Conservation (phyloP, 768 basidiomycete genomes). For the Piloderma croceum region DNA sequence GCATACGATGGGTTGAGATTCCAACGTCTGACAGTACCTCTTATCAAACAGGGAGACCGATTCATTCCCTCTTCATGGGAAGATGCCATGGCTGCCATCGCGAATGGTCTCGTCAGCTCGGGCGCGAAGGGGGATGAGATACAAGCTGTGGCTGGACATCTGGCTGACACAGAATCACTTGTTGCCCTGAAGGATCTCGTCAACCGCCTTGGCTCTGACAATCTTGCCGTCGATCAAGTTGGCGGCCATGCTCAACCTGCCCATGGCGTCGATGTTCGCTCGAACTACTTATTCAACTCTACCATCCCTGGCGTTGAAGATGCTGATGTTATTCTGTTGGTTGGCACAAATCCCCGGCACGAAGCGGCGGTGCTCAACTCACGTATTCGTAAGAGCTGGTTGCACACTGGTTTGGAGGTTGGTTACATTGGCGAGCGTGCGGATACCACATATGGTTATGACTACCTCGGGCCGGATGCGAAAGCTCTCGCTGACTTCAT, state of each 20-base stretch:
- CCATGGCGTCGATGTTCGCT: constrained; percentile 84
- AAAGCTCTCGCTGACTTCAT: constrained; percentile 75
- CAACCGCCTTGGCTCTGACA: constrained; percentile 93
- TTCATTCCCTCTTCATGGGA: constrained; percentile 92
- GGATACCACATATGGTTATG: constrained; percentile 90
- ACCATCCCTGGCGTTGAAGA: constrained; percentile 87
- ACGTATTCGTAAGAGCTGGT: constrained; percentile 91
- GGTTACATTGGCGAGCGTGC: constrained; percentile 88
- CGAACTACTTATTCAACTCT: constrained; percentile 95
- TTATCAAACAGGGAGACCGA: constrained; percentile 86
- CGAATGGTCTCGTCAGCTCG: constrained; percentile 69
- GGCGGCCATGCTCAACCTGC: constrained; percentile 64
- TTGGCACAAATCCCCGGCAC: constrained; percentile 95
- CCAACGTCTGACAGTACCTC: constrained; percentile 90
- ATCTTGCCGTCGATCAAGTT: constrained; percentile 73
- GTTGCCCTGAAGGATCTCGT: constrained; percentile 90
- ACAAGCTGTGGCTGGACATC: constrained; percentile 86
- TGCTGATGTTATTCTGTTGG: constrained; percentile 87
- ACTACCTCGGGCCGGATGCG: constrained; percentile 75
- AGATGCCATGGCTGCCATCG: constrained; percentile 72
- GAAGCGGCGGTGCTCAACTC: constrained; percentile 97
- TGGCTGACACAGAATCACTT: constrained; percentile 92
- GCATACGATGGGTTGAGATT: constrained; percentile 93
- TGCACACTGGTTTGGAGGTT: constrained; percentile 81
- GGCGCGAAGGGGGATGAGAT: constrained; percentile 91